Conservation (phyloP, 352 stramenopile species). For the Phytophthora pinifolia region DNA sequence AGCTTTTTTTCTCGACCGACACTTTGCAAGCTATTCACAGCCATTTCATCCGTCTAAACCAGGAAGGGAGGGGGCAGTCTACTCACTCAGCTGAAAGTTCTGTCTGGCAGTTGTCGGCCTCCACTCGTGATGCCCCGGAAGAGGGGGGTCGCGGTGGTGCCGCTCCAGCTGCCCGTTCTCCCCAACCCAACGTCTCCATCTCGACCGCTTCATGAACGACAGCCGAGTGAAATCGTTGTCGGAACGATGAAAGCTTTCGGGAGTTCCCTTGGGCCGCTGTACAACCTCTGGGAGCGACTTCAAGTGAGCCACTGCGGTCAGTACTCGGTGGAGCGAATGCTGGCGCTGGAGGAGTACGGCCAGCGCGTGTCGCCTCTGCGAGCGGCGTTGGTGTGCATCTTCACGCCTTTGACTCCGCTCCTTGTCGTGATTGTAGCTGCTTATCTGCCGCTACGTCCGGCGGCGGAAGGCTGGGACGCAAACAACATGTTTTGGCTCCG, state of each 20-base stretch:
- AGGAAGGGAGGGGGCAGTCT: background rate
- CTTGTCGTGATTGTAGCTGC: constrained; percentile 17
- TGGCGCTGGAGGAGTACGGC: constrained; percentile 35
- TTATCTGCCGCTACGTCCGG: constrained; percentile 13
- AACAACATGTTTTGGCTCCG: constrained; percentile 41
- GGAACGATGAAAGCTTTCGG: constrained; percentile 21
- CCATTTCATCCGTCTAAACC: background rate
- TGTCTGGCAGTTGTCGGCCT: background rate
- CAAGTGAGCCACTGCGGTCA: constrained; percentile 39
- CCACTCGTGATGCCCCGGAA: constrained; percentile 18
- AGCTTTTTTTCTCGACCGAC: too few relatives aligned
- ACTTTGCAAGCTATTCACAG: too few relatives aligned
- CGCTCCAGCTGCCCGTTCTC: constrained; percentile 1
- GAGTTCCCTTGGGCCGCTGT: constrained; percentile 17
- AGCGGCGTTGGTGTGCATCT: constrained; percentile 23
- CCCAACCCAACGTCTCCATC: background rate
- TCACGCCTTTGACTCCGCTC: constrained; percentile 30
- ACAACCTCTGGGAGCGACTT: constrained; percentile 31
- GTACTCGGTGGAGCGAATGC: constrained; percentile 39
- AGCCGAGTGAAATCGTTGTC: constrained; percentile 21
- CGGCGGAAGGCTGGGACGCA: constrained; percentile 9
- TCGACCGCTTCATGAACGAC: constrained; percentile 15
- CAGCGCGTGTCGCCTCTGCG: constrained; percentile 23
- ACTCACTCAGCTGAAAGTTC: background rate
- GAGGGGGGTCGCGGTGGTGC: constrained; percentile 16